Percentiles rank a stretch among this genome's conserved stretches.
Conservation (phyloP, 2,329 filamentous ascomycete genomes). For the Berkeleyomyces rouxiae region DNA sequence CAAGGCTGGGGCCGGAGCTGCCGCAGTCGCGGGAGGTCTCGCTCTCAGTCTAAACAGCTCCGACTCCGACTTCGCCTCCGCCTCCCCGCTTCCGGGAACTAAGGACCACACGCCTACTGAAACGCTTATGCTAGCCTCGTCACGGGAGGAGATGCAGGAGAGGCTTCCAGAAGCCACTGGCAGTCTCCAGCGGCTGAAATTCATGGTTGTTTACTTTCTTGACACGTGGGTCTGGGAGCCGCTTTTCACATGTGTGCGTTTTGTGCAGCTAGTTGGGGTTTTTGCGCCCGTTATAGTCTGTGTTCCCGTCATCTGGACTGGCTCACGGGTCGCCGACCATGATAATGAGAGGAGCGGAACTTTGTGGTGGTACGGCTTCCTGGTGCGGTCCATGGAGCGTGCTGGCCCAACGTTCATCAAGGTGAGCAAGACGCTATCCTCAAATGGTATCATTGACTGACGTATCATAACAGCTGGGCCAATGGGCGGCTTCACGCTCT, state of each 20-base stretch:
- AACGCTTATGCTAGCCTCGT: slow-evolving; percentile 71
- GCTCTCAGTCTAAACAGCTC: not conserved
- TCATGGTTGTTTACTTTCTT: slow-evolving; percentile 46
- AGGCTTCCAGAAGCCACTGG: slow-evolving; percentile 44
- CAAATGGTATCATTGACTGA: not conserved
- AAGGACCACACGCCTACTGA: slow-evolving; percentile 28
- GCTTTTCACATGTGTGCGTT: slow-evolving; percentile 70
- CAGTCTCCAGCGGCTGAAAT: slow-evolving; percentile 40
- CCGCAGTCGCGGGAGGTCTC: not conserved
- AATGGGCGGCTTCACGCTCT: slow-evolving; percentile 93
- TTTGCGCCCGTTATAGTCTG: slow-evolving; percentile 79
- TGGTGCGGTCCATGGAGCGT: slow-evolving; percentile 79
- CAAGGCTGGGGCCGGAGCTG: slow-evolving; percentile 3
- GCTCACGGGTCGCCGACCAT: slow-evolving; percentile 40
- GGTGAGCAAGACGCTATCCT: slow-evolving; percentile 28
- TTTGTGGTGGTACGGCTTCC: slow-evolving; percentile 84
- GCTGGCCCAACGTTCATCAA: slow-evolving; percentile 96
- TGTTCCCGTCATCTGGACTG: slow-evolving; percentile 69
- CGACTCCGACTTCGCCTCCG: not conserved
- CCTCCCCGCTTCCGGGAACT: not conserved
- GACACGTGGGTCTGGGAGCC: slow-evolving; percentile 71
- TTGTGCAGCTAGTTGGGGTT: slow-evolving; percentile 70
- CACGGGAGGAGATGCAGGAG: slow-evolving; percentile 59
- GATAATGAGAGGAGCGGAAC: slow-evolving; percentile 68
- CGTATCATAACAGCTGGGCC: slow-evolving; percentile 49